Conservation (phyloP, 495 filamentous ascomycete genomes). For the Neurospora sp. region DNA sequence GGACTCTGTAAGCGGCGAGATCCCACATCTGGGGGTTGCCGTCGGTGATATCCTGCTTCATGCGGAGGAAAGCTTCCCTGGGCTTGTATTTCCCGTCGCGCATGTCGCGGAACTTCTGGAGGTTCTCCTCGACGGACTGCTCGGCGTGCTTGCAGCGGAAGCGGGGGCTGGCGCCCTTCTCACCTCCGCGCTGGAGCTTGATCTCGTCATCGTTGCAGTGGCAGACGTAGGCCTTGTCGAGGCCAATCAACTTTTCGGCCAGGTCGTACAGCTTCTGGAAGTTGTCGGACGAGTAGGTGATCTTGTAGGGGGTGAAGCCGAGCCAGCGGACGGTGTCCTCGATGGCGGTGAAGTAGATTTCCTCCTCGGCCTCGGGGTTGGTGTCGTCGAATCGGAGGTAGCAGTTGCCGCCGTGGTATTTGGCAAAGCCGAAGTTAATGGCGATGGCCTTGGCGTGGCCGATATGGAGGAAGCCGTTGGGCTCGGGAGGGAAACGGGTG, state of each 20-base stretch:
- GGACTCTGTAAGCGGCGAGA: constrained; percentile 69
- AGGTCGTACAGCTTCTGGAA: constrained; percentile 82
- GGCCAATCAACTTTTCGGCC: constrained; percentile 75
- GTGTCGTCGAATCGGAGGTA: constrained; percentile 69
- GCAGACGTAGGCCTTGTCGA: constrained; percentile 65
- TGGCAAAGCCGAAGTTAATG: constrained; percentile 93
- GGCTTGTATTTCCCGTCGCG: constrained; percentile 83
- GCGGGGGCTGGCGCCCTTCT: constrained; percentile 53
- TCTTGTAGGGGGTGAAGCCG: constrained; percentile 63
- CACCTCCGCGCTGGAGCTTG: constrained; percentile 75
- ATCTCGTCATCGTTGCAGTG: constrained; percentile 52
- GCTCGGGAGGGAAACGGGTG: constrained; percentile 90
- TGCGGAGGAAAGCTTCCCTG: constrained; percentile 75
- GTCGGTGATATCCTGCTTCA: constrained; percentile 65
- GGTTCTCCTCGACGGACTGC: constrained; percentile 62
- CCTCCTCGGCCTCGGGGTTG: constrained; percentile 75
- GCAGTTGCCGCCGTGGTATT: constrained; percentile 66
- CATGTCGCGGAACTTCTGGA: constrained; percentile 82
- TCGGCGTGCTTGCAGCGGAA: constrained; percentile 72
- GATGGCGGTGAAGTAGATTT: constrained; percentile 68
- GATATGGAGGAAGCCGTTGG: constrained; percentile 74
- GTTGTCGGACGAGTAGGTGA: constrained; percentile 74
- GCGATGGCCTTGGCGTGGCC: constrained; percentile 96
- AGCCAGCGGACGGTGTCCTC: constrained; percentile 73
- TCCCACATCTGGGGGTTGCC: constrained; percentile 68